Percentiles rank a stretch among this genome's conserved stretches.
Conservation (phyloP, 352 stramenopile species). For the Peronospora farinosa region DNA sequence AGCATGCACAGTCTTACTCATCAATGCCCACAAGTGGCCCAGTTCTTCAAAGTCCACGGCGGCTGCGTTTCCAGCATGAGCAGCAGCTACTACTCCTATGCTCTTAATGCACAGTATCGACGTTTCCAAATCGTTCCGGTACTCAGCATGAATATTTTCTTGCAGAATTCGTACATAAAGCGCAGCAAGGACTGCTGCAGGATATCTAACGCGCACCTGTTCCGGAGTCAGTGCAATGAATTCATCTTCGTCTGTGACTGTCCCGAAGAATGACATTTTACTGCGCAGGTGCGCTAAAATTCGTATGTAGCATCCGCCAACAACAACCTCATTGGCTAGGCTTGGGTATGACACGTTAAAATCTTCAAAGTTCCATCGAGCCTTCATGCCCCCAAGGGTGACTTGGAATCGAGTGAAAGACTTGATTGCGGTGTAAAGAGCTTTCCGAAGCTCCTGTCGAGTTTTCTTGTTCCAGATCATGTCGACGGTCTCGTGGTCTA, state of each 20-base stretch:
- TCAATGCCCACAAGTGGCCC: conserved; percentile 54
- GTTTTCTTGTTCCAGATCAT: conserved; percentile 92
- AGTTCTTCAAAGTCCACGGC: conserved; percentile 62
- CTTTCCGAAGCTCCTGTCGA: conserved; percentile 80
- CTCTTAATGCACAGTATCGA: conserved; percentile 59
- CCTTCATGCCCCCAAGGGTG: conserved; percentile 53
- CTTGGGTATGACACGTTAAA: conserved; percentile 90
- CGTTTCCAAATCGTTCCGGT: conserved; percentile 53
- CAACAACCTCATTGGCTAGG: conserved; percentile 77
- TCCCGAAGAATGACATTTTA: conserved; percentile 47
- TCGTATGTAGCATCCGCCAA: conserved; percentile 88
- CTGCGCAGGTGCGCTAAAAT: conserved; percentile 42
- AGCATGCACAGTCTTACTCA: conserved; percentile 55
- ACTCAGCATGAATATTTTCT: conserved; percentile 69
- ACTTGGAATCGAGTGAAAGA: conserved; percentile 71
- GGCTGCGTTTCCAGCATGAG: conserved; percentile 34
- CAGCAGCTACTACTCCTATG: conserved; percentile 52
- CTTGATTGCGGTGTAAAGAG: conserved; percentile 82
- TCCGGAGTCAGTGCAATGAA: conserved; percentile 47
- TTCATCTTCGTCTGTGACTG: conserved; percentile 40
- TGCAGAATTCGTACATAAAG: conserved; percentile 72
- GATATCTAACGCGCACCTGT: conserved; percentile 49
- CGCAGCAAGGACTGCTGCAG: conserved; percentile 41
- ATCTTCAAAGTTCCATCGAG: conserved; percentile 95
- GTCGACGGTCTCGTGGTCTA: conserved; percentile 89